Evolutionary conservation across 805 yeast genomes (phyloP), one percentile per base, ranked within the genome.

Genomic region (Yarrowia phangngaensis): DNA sequence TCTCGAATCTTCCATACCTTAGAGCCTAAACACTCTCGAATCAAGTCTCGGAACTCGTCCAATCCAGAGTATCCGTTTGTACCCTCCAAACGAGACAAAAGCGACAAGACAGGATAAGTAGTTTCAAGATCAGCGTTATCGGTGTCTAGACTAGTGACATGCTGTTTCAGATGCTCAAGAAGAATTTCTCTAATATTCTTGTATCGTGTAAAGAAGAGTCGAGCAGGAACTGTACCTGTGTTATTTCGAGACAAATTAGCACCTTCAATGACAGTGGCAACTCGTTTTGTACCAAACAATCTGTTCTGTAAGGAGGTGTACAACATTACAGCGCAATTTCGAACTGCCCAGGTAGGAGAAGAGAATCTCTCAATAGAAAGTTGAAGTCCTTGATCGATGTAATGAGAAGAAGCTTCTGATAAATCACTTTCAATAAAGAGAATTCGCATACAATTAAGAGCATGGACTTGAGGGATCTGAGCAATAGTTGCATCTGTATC

Each of bases 301-400:
- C 90, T 72, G 52, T 81, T 82, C 58, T 86, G 92, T 31, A 90
- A 64, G 0, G 95, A 80, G 0, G 95, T 81, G 62, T 88, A 90
- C 30, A 90, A 70, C 97, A 90, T 92, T 14, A 89, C 83, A 0
- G 95, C 87, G 63, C 97, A 86, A 61, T 90, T 90, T 60, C 95
- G 73, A 20, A 90, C 74, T 0, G 95, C 79, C 97, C 97, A 90
- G 17, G 79, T 70, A 2, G 72, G 67, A 2, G 84, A 77, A 1
- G 76, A 71, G 64, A 90, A 86, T 26, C 79, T 73, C 2, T 65
- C 57, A 32, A 92, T 70, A 0, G 94, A 71, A 15, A 85, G 62
- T 19, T 71, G 70, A 20, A 90, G 65, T 0, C 84, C 82, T 8
- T 66, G 64, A 51, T 80, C 80, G 7, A 81, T 70, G 59, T 69